Percentiles rank a stretch among this genome's conserved stretches.
phyloP scores from a whole-genome alignment of 164 flowering plant genomes.

The Umbilicus rupestris region DNA sequence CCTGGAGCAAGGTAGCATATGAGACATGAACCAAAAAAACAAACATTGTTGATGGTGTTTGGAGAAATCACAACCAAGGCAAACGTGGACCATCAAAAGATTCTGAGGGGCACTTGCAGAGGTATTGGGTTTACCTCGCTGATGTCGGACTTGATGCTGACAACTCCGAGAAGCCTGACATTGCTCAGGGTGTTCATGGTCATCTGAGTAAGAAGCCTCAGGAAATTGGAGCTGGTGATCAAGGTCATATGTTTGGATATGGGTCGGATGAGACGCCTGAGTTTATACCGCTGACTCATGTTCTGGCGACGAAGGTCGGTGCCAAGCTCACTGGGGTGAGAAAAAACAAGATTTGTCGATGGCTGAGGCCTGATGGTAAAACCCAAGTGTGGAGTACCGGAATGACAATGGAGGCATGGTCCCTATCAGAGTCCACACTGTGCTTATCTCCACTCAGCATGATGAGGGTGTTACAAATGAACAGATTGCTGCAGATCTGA shows the following conservation, averaged over 20 bases:
- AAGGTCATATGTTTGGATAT: conserved; percentile 55
- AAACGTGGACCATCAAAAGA: conserved; percentile 38
- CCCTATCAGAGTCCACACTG: conserved; percentile 58
- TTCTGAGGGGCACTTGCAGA: conserved; percentile 52
- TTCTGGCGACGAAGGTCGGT: conserved; percentile 51
- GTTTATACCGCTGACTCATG: conserved; percentile 58
- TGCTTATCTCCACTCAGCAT: conserved; percentile 69
- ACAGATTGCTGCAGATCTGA: conserved; percentile 45
- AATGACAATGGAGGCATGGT: conserved; percentile 63
- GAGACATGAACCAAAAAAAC: conserved; percentile 54
- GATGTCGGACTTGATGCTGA: conserved; percentile 65
- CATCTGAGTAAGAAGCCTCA: conserved; percentile 48
- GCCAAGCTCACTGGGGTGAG: conserved; percentile 58
- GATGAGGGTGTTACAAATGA: conserved; percentile 68
- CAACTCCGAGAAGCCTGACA: conserved; percentile 47
- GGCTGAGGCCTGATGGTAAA: conserved; percentile 72
- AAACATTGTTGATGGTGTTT: conserved; percentile 50
- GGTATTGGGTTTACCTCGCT: conserved; percentile 42
- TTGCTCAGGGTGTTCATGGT: conserved; percentile 57
- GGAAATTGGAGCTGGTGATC: conserved; percentile 62
- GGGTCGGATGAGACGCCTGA: conserved; percentile 57
- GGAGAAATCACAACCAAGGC: conserved; percentile 60
- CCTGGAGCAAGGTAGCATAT: conserved; percentile 51
- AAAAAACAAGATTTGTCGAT: conserved; percentile 55
- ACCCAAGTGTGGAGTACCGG: conserved; percentile 64